Evolutionary conservation across 805 yeast species (phyloP), one percentile per base, ranked within the genome.

Genomic region (Candida bentonensis): DNA sequence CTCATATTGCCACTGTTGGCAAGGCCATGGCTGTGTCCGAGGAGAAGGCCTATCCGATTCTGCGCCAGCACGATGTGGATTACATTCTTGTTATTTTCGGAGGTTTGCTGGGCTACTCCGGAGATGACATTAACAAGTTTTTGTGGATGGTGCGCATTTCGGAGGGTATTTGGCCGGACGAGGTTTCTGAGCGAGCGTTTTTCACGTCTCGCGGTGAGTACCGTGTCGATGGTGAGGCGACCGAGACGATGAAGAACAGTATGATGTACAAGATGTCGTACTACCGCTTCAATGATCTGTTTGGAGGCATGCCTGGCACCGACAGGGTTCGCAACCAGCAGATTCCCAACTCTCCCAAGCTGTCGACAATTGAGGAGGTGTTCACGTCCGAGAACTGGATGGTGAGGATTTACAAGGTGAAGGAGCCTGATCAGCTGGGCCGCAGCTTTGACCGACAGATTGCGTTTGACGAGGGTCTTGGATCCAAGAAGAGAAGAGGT

Each of bases 161-260:
- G n/a, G 95, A 92, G 65, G 98, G 98, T 44, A 85, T 92, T 48
- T 92, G 99, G 99, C 99, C 98, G 1, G 96, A 92, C n/a, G 97
- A 92, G 59, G 79, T 92, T 47, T 73, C 70, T 52, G 98, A 92
- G 66, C 70, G 92, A 50, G 74, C 78, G 51, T 92, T 68, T 66
- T 92, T 88, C 72, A 82, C 88, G 21, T 75, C 76, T 3, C 66
- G 76, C 45, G 96, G 97, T 49, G 96, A 87, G 62, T 92, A 86
- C 62, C 78, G 78, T 56, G 81, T 92, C 44, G 97, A 92, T 61
- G 76, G 73, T 46, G 66, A 66, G 26, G 97, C 97, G 15, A 67
- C 96, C 2, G 68, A 76, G 22, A 72, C 95, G 23, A 89, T 94
- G 96, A 78, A 74, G 58, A 72, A 89, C 58, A 83, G 95, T 15